Base-by-base conservation (phyloP, 306 rosid species). In the Sechiopsis laciniata region DNA sequence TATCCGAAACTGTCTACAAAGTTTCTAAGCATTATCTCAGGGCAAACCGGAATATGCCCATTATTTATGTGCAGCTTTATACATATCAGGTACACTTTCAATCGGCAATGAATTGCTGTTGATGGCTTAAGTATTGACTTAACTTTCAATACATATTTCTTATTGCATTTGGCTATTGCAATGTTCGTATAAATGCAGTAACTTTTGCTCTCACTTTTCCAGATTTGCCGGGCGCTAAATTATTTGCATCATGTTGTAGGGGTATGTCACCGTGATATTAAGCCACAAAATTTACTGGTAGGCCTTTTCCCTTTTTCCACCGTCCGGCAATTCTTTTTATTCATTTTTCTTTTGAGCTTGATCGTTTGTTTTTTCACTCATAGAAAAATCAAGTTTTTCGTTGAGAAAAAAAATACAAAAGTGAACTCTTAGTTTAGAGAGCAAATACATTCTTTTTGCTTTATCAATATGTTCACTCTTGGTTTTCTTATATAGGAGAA, bases 181-280 rank as follows among this genome's bases (percentile, higher is more conserved):
- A 52, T 52, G 24, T 15, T 14, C 8, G 21, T 17, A n/a, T 37
- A 55, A 11, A 40, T 55, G n/a, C 29, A 57, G 37, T 71, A 24
- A 69, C 14, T 53, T 67, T 7, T 83, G 68, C 76, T 75, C 46
- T 80, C 53, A 59, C 54, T 83, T 77, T 71, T 85, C 88, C 83
- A 92, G 98, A 92, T 92, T 62, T 92, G 95, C n/a, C 96, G 95
- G 22, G 96, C 88, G 9, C 76, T 92, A 42, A 92, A 88, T 80
- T 92, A 92, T 82, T 70, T 92, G 61, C 98, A 91, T 81, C 80
- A 85, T 45, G 96, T 90, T 19, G 77, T 92, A 64, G 96, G 96
- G 20, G 91, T 90, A 75, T 92, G 98, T 75, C 98, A 92, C 75
- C 96, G 96, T 76, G 98, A 91, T 87, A 89, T 91, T 81, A 91